Conservation (phyloP, 139 green algal species). For the Zygnema circumcarinatum region DNA sequence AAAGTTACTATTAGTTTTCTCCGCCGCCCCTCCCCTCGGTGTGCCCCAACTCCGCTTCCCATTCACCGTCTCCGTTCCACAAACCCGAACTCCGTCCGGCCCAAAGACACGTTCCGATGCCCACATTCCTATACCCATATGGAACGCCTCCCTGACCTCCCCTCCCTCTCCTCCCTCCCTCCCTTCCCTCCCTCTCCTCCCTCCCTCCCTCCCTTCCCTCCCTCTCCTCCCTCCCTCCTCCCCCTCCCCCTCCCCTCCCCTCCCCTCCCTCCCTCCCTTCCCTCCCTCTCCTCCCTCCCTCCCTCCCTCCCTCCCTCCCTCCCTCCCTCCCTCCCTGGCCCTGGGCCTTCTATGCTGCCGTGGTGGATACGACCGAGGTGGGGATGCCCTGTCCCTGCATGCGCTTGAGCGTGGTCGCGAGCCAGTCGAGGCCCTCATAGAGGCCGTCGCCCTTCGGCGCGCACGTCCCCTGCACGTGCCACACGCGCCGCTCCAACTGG, state of each 20-base stretch:
- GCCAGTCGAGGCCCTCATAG: conserved; percentile 95
- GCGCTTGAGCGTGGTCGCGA: conserved; percentile 71
- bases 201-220: background rate
- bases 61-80: too few relatives aligned
- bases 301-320: background rate
- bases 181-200: background rate
- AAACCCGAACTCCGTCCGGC: too few relatives aligned
- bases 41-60: too few relatives aligned
- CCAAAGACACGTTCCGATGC: too few relatives aligned
- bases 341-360: conserved; percentile 4
- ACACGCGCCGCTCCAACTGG: conserved; percentile 80
- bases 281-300: background rate
- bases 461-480: conserved; percentile 87
- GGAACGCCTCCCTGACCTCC: background rate
- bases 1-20: too few relatives aligned
- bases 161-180: background rate
- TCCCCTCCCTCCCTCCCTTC: background rate
- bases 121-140: too few relatives aligned
- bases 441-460: conserved; percentile 83
- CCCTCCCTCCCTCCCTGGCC: conserved; percentile 4
- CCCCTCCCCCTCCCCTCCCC: background rate
- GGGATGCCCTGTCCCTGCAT: conserved; percentile 49
- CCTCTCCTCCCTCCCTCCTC: background rate
- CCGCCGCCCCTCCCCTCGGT: too few relatives aligned
- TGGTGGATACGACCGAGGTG: conserved; percentile 38